Evolutionary conservation across 2,329 filamentous ascomycete species (phyloP), one percentile per base, ranked within the genome.

Genomic region (Fragosphaeria purpurea): DNA sequence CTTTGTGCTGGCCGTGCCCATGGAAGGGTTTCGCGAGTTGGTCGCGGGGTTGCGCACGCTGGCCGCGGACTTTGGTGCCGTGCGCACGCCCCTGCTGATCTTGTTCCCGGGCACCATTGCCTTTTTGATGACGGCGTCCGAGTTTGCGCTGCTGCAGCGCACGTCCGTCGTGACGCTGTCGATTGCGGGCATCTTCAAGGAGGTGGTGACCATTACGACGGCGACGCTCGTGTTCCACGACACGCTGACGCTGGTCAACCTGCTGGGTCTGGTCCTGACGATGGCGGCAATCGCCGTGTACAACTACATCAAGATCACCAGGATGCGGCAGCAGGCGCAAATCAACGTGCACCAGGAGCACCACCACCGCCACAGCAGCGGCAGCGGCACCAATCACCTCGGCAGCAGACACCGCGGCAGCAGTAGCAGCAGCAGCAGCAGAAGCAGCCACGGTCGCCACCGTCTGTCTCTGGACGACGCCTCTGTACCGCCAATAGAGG

Each of bases 151-250:
- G 55, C 78, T 98, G 58, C 86, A 96, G 71, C 87, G 93, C 45
- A 97, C 91, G 1, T 94, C 87, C 1, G 93, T 98, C 48, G 93
- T 98, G 47, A 97, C 93, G 0, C 76, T 98, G 44, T 94, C 86
- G 47, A 96, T 98, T 59, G 95, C 90, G 55, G 93, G 93, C 54
- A 97, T 98, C 55, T 97, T 98, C 75, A 98, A 98, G 66, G 93
- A 98, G 70, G 93, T 97, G 41, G 83, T 98, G 50, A 98, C 93
- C 11, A 97, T 98, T 61, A 84, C 81, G 41, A 89, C 88, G 1
- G 91, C 91, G 0, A 86, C 88, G 7, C 66, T 94, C 33, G 82
- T 95, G 4, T 98, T 96, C 71, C 79, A 93, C 60, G 93, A 98
- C 64, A 80, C 78, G 46, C 78, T 98, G 44, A 96, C 90, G 0